These are phyloP conservation scores for Corchorus capsularis DNA, from an alignment of 345 rosid genomes.

Conservation along the genomic window DNA sequence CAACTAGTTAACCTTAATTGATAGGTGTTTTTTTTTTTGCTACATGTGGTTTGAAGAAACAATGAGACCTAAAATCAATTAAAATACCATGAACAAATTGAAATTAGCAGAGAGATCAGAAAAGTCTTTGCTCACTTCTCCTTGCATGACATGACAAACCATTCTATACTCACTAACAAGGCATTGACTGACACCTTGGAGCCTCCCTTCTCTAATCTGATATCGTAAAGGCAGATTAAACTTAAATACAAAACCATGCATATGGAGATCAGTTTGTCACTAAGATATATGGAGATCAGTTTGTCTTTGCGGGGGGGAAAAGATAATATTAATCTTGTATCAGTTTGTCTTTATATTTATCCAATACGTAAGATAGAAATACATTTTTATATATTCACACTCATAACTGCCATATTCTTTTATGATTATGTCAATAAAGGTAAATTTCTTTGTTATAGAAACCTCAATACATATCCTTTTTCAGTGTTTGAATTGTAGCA, in stretches of 20 bases:
- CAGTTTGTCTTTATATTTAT: not conserved
- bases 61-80: not conserved
- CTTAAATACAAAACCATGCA: not conserved
- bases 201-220: conserved; percentile 91
- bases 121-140: conserved; percentile 86
- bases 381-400: not conserved
- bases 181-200: conserved; percentile 82
- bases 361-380: not conserved
- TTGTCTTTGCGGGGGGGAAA: not conserved
- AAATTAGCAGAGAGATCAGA: conserved; percentile 55
- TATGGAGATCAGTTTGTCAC: no score
- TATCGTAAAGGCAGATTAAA: conserved; percentile 25
- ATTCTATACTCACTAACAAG: conserved; percentile 81
- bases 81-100: not conserved
- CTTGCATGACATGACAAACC: conserved; percentile 77
- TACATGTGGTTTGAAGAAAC: not conserved
- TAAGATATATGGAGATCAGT: not conserved
- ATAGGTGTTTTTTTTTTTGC: no score
- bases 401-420: not conserved
- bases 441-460: not conserved
- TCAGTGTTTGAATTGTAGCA: conserved; percentile 51
- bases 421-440: not conserved
- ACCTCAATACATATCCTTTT: conserved; percentile 17
- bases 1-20: no score
- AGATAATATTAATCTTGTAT: not conserved